Conservation (phyloP, 805 yeast species). For the Grigorovia yakushimaensis region DNA sequence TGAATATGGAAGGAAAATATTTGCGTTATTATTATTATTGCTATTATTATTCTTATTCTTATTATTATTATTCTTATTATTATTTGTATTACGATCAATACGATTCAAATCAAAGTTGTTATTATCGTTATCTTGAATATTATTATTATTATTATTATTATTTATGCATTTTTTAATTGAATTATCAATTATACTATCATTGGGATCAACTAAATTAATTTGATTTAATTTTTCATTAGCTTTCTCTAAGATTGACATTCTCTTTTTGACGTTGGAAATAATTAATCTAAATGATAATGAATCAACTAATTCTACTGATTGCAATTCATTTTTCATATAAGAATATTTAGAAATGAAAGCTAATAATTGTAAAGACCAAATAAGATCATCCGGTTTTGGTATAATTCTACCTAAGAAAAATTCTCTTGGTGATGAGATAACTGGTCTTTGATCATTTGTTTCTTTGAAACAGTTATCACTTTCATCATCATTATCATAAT, state of each 20-base stretch:
- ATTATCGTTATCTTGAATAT: no score
- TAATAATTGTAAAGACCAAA: slow-evolving; percentile 83
- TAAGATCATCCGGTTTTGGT: slow-evolving; percentile 87
- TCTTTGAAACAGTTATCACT: slow-evolving; percentile 9
- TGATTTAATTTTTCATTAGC: neutral
- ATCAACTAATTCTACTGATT: slow-evolving; percentile 65
- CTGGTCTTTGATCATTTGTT: slow-evolving; percentile 14
- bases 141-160: no score
- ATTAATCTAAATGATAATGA: slow-evolving; percentile 47
- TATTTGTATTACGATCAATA: neutral
- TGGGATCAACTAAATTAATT: slow-evolving; percentile 2
- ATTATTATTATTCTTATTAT: neutral
- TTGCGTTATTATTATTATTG: neutral
- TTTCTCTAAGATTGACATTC: slow-evolving; percentile 2
- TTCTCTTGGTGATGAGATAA: slow-evolving; percentile 38
- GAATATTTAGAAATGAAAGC: slow-evolving; percentile 93
- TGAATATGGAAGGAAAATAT: neutral
- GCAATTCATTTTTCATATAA: slow-evolving; percentile 60
- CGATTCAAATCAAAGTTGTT: no score
- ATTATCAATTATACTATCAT: no score
- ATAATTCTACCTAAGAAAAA: slow-evolving; percentile 64
- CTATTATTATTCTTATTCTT: slow-evolving; percentile 1
- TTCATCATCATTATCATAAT: neutral
- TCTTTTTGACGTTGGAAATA: slow-evolving; percentile 11
- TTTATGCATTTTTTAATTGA: no score